Conservation (phyloP, 2,329 filamentous ascomycete species). For the Phoma sp. region DNA sequence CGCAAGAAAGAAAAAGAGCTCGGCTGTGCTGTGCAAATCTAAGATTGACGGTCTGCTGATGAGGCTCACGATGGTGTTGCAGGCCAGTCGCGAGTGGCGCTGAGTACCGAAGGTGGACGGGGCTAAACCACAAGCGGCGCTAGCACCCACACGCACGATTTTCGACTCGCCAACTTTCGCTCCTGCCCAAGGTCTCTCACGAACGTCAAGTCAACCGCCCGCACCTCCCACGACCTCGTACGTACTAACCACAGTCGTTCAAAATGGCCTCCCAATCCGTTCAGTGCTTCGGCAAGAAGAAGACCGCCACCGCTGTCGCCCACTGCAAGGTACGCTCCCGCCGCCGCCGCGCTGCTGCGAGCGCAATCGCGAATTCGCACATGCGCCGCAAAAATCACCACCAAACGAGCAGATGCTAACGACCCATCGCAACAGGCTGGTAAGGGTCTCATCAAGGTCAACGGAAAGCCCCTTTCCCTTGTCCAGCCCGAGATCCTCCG, state of each 20-base stretch:
- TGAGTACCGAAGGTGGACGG: neutral
- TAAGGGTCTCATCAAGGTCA: slow-evolving; percentile 96
- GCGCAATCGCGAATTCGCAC: slow-evolving; percentile 16
- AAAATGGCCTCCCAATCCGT: slow-evolving; percentile 54
- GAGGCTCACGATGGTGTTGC: neutral
- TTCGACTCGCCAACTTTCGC: slow-evolving; percentile 28
- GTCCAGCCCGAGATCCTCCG: slow-evolving; percentile 96
- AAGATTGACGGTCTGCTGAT: neutral
- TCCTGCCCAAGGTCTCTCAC: slow-evolving; percentile 4
- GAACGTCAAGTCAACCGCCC: slow-evolving; percentile 23
- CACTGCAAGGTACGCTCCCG: slow-evolving; percentile 78
- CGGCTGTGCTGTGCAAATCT: neutral
- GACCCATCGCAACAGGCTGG: slow-evolving; percentile 59
- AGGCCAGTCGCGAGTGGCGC: neutral
- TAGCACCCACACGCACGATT: slow-evolving; percentile 31
- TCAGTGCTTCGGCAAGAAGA: slow-evolving; percentile 97
- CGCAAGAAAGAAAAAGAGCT: neutral
- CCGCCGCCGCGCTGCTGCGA: slow-evolving; percentile 19
- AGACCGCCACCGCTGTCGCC: slow-evolving; percentile 74
- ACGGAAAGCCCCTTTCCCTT: slow-evolving; percentile 92
- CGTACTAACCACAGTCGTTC: slow-evolving; percentile 45
- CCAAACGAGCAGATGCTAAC: slow-evolving; percentile 32
- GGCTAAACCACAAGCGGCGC: neutral
- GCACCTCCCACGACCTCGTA: slow-evolving; percentile 39
- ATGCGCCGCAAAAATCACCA: neutral